phyloP scores from a whole-genome alignment of 1,139 yeast genomes.

The Taphrina confusa region DNA sequence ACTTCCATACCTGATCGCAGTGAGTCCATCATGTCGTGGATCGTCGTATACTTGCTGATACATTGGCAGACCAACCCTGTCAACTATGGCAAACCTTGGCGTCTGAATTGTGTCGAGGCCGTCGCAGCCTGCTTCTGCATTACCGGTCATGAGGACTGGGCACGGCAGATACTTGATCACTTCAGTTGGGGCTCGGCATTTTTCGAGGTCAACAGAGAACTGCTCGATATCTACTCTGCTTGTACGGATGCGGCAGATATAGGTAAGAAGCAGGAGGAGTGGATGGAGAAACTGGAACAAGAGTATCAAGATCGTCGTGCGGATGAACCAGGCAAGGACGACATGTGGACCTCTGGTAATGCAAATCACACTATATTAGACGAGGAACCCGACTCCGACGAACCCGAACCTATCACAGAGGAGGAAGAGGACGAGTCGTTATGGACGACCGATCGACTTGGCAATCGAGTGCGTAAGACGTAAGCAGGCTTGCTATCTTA shows the following conservation, averaged over 20 bases:
- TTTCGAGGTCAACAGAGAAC: constrained; percentile 75
- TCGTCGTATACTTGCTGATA: constrained; percentile 66
- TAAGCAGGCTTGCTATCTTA: too few relatives aligned
- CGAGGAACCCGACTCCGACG: background rate
- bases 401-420: background rate
- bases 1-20: constrained; percentile 23
- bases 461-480: constrained; percentile 13
- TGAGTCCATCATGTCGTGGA: background rate
- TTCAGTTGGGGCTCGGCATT: constrained; percentile 94
- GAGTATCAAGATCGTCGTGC: constrained; percentile 68
- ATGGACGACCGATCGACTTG: constrained; percentile 25
- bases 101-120: constrained; percentile 93
- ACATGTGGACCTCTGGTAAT: constrained; percentile 78
- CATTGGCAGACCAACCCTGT: constrained; percentile 72
- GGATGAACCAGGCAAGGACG: constrained; percentile 54
- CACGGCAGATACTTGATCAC: constrained; percentile 67
- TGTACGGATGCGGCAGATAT: constrained; percentile 84
- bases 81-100: constrained; percentile 96
- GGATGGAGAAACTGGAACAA: constrained; percentile 67
- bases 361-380: constrained; percentile 51
- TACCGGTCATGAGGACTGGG: constrained; percentile 90
- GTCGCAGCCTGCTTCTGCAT: constrained; percentile 96
- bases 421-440: constrained; percentile 5
- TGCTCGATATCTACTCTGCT: constrained; percentile 68
- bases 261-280: constrained; percentile 68